These are phyloP conservation scores for Chalara sp. DNA, from an alignment of 2,329 filamentous ascomycete species.

Conservation along the genomic window DNA sequence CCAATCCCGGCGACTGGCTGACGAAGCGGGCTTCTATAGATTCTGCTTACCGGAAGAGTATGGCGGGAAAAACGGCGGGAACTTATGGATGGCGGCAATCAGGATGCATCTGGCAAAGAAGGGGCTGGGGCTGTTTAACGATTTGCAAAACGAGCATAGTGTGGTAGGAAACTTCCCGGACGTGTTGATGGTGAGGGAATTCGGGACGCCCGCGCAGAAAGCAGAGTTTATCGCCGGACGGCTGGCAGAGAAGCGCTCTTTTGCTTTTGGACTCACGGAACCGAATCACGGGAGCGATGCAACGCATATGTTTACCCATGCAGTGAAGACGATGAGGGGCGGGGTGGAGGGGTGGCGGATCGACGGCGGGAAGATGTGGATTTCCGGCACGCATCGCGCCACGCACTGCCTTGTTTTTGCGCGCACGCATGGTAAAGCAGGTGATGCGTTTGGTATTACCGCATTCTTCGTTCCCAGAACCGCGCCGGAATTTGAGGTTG, in stretches of 20 bases:
- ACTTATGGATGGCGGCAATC: slow-evolving; percentile 58
- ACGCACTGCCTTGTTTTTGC: slow-evolving; percentile 59
- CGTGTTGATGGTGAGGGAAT: slow-evolving; percentile 54
- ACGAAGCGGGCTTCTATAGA: slow-evolving; percentile 53
- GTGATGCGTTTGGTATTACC: slow-evolving; percentile 49
- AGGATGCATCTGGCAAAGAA: slow-evolving; percentile 52
- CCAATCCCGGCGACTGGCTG: slow-evolving; percentile 43
- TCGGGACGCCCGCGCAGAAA: slow-evolving; percentile 47
- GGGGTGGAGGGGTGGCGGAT: slow-evolving; percentile 44
- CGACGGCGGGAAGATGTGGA: slow-evolving; percentile 57
- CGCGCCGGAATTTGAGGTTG: slow-evolving; percentile 44
- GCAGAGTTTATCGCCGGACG: slow-evolving; percentile 44
- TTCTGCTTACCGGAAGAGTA: slow-evolving; percentile 50
- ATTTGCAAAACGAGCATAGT: slow-evolving; percentile 57
- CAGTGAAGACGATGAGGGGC: slow-evolving; percentile 35
- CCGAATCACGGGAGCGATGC: slow-evolving; percentile 56
- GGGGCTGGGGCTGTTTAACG: slow-evolving; percentile 54
- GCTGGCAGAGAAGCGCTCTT: slow-evolving; percentile 44
- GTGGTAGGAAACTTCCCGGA: slow-evolving; percentile 58
- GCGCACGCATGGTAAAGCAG: slow-evolving; percentile 45
- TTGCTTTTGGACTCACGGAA: slow-evolving; percentile 57
- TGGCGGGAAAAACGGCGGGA: slow-evolving; percentile 42
- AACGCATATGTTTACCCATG: slow-evolving; percentile 53
- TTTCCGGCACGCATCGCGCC: slow-evolving; percentile 55
- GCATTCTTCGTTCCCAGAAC: slow-evolving; percentile 51